Conservation (phyloP, 108 stramenopile species). For the Cyclotella choctawhatcheeana region DNA sequence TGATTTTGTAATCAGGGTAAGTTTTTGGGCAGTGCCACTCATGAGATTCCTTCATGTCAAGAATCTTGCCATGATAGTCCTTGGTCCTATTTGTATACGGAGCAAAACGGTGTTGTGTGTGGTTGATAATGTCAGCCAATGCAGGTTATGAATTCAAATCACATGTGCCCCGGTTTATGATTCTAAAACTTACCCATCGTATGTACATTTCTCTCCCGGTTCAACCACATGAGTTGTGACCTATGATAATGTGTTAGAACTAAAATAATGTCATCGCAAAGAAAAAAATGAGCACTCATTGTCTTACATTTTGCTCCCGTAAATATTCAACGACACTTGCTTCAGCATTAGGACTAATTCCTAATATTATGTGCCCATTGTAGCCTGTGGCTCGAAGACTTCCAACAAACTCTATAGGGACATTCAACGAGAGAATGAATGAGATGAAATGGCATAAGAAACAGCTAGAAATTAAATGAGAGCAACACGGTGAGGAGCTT, state of each 20-base stretch:
- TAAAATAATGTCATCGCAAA: not conserved
- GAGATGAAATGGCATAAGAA: too few relatives aligned
- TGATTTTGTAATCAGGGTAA: conserved; percentile 58
- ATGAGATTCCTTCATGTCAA: conserved; percentile 12
- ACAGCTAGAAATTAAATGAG: too few relatives aligned
- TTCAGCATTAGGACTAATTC: too few relatives aligned
- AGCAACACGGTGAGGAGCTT: too few relatives aligned
- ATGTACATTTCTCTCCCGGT: conserved; percentile 37
- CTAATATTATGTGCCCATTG: too few relatives aligned
- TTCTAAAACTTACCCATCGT: conserved; percentile 18
- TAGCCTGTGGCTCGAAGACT: too few relatives aligned
- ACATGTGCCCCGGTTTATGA: not conserved
- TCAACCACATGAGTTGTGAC: conserved; percentile 12
- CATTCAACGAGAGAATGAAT: too few relatives aligned
- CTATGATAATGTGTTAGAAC: not conserved
- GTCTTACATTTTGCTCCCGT: not conserved
- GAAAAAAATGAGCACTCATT: not conserved
- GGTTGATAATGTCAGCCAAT: not conserved
- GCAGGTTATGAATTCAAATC: not conserved
- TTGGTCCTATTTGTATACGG: not conserved
- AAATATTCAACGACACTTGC: not conserved
- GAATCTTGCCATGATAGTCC: not conserved
- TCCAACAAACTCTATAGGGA: too few relatives aligned
- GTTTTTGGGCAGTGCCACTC: conserved; percentile 30
- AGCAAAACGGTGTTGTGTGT: too few relatives aligned